phyloP scores from a whole-genome alignment of 1,139 yeast species.

The Petasospora rhodanensis region DNA sequence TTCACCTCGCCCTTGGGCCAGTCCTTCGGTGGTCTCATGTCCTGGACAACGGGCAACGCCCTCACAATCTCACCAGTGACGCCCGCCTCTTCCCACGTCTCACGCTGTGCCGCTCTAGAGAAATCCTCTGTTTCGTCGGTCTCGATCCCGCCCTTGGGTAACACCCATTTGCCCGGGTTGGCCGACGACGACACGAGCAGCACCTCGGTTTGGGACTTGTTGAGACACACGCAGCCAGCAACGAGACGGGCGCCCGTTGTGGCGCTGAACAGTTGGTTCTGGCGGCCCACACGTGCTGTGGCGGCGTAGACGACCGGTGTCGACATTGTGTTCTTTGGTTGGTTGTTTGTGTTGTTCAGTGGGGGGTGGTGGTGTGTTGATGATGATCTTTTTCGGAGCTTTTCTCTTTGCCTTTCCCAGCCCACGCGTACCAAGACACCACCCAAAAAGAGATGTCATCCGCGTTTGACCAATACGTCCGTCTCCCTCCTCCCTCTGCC shows the following conservation, averaged over 20 bases:
- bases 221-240: conserved; percentile 84
- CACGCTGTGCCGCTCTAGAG: conserved; percentile 58
- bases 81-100: conserved; percentile 98
- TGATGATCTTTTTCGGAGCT: neutral
- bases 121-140: conserved; percentile 62
- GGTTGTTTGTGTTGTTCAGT: neutral
- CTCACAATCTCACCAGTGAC: conserved; percentile 57
- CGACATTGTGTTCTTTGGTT: neutral
- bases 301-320: conserved; percentile 6
- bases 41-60: conserved; percentile 63
- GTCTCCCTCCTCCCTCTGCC: too few species aligned
- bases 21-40: conserved; percentile 61
- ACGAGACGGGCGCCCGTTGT: conserved; percentile 73
- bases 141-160: conserved; percentile 97
- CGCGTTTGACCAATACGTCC: too few species aligned
- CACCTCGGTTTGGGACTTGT: conserved; percentile 52
- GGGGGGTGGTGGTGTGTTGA: neutral
- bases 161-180: conserved; percentile 67
- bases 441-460: too few species aligned
- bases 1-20: conserved; percentile 37
- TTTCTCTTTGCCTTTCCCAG: too few species aligned
- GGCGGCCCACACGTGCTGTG: conserved; percentile 22
- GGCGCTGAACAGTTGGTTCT: conserved; percentile 36
- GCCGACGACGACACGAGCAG: conserved; percentile 74
- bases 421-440: too few species aligned